phyloP scores from a whole-genome alignment of 2,329 filamentous ascomycete species.

The Pseudogymnoascus sp. region DNA sequence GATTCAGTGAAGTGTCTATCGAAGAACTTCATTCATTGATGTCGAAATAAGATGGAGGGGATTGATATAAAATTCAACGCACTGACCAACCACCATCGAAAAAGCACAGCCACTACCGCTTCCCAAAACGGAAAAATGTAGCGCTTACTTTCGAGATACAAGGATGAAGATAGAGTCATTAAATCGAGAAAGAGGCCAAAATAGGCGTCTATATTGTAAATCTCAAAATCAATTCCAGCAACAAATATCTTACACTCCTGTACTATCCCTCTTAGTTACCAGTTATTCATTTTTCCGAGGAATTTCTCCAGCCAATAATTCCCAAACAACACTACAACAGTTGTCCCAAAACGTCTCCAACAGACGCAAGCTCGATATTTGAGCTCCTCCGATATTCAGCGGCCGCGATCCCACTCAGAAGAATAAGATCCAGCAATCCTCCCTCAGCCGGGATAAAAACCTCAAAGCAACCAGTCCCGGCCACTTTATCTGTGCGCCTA shows the following conservation, averaged over 20 bases:
- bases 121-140: background rate
- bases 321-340: background rate
- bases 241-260: background rate
- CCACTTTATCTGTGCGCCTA: background rate
- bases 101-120: background rate
- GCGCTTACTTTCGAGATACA: background rate
- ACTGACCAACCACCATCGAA: background rate
- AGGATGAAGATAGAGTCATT: background rate
- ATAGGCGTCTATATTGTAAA: background rate
- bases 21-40: background rate
- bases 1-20: background rate
- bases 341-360: background rate
- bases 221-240: background rate
- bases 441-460: background rate
- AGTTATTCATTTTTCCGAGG: background rate
- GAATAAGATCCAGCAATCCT: background rate
- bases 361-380: background rate
- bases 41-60: background rate
- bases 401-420: background rate
- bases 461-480: background rate
- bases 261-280: background rate
- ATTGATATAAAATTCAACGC: background rate
- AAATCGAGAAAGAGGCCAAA: background rate
- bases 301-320: background rate
- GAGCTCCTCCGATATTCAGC: conserved; percentile 1